A percentile compares a stretch with the other conserved stretches of the same genome.
phyloP scores from a whole-genome alignment of 148 eudicot genomes.

The Camellia granthamiana region DNA sequence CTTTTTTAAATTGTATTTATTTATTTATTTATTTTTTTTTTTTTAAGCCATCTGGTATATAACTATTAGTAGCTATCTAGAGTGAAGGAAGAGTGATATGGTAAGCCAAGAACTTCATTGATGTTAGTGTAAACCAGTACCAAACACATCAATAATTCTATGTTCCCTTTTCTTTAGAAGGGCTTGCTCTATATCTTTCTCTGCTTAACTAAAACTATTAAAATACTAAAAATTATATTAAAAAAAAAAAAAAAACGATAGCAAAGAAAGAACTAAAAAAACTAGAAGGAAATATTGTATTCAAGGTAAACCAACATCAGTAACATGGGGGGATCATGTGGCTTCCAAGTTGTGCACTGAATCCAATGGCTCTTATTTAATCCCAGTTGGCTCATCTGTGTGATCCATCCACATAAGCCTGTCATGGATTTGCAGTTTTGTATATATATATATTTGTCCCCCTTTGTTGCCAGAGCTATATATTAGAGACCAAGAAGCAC shows the following conservation, averaged over 20 bases:
- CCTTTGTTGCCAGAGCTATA: not conserved
- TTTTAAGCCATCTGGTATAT: too few species aligned
- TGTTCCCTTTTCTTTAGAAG: not conserved
- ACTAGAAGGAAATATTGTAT: not conserved
- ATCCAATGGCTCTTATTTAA: constrained; percentile 24
- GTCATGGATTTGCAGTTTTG: constrained; percentile 18
- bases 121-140: constrained; percentile 6
- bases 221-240: not conserved
- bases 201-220: constrained; percentile 9
- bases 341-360: constrained; percentile 32
- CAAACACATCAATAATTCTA: constrained; percentile 12
- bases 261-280: not conserved
- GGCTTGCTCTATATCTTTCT: constrained; percentile 14
- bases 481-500: constrained; percentile 66
- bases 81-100: not conserved
- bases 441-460: not conserved
- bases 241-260: not conserved
- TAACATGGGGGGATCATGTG: constrained; percentile 19
- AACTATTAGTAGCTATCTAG: not conserved
- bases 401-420: constrained; percentile 10
- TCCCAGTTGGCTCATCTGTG: constrained; percentile 4
- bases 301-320: not conserved
- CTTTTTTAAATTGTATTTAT: too few species aligned
- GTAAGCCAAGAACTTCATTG: not conserved
- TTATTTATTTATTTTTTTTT: too few species aligned